Evolutionary conservation across 345 rosid genomes (phyloP).

Genomic region (Conringia planisiliqua): DNA sequence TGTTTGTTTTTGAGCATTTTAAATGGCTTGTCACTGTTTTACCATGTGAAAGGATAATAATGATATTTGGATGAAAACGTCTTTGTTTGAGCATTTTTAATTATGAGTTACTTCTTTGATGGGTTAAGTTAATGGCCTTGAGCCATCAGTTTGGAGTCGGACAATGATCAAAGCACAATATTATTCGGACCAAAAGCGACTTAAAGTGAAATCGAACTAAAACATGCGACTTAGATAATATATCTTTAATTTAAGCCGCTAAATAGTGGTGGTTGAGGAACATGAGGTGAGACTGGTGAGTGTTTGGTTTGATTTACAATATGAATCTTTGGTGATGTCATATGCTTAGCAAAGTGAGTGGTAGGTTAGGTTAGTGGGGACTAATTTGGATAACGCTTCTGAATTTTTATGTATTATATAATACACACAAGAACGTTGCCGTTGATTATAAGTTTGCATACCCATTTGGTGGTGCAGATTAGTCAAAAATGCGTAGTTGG

Average conservation of each 20-base stretch:
- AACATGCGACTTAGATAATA: not conserved
- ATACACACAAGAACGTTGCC: not conserved
- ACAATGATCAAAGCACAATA: not conserved
- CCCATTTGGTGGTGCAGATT: not conserved
- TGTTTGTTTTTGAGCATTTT: conserved; percentile 11
- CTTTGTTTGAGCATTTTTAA: not conserved
- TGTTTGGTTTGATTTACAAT: not conserved
- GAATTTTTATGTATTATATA: not conserved
- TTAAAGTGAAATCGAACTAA: not conserved
- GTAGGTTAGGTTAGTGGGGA: conserved; percentile 1
- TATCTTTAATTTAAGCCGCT: not conserved
- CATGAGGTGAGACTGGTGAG: not conserved
- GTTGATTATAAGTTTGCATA: not conserved
- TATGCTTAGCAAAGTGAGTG: not conserved
- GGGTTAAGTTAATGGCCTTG: not conserved
- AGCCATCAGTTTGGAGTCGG: not conserved
- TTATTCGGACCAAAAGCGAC: not conserved
- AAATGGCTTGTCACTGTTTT: not conserved
- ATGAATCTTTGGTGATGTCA: conserved; percentile 12
- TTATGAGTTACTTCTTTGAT: not conserved
- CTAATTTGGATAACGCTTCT: not conserved
- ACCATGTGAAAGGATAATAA: not conserved
- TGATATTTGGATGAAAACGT: not conserved
- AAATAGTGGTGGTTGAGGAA: not conserved
- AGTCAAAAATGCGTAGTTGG: conserved; percentile 16